Conservation (phyloP, 2,329 filamentous ascomycete species). For the Epichloe amarillans region DNA sequence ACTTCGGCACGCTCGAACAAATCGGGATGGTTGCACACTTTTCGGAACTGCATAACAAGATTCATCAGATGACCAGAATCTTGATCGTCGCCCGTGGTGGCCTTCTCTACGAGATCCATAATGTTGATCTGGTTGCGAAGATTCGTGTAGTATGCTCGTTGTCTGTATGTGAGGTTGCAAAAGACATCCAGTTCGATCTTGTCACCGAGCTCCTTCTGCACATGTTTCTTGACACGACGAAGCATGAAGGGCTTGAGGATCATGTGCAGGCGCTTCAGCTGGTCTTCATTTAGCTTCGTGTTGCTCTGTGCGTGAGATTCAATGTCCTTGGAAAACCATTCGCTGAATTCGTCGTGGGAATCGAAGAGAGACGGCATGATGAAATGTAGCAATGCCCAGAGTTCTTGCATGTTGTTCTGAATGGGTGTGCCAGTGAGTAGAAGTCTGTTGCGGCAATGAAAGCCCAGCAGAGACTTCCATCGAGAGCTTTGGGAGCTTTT, state of each 20-base stretch:
- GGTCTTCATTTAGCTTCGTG: slow-evolving; percentile 98
- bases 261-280: slow-evolving; percentile 94
- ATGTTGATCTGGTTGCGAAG: slow-evolving; percentile 95
- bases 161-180: slow-evolving; percentile 92
- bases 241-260: slow-evolving; percentile 99
- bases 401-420: slow-evolving; percentile 99
- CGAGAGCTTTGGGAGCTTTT: slow-evolving; percentile 93
- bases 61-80: slow-evolving; percentile 98
- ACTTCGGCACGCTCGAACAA: slow-evolving; percentile 92
- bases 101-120: slow-evolving; percentile 97
- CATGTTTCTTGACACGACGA: slow-evolving; percentile 98
- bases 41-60: slow-evolving; percentile 98
- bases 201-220: slow-evolving; percentile 96
- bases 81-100: slow-evolving; percentile 82
- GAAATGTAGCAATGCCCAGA: slow-evolving; percentile 96
- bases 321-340: slow-evolving; percentile 92
- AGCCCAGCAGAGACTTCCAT: slow-evolving; percentile 90
- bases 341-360: slow-evolving; percentile 82
- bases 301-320: slow-evolving; percentile 98
- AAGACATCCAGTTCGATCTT: slow-evolving; percentile 96
- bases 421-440: slow-evolving; percentile 93
- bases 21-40: slow-evolving; percentile 97
- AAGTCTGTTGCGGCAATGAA: slow-evolving; percentile 89
- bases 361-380: slow-evolving; percentile 99
- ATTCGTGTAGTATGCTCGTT: slow-evolving; percentile 85